phyloP scores from a whole-genome alignment of 208 protist species.

The Leishmania lainsoni region DNA sequence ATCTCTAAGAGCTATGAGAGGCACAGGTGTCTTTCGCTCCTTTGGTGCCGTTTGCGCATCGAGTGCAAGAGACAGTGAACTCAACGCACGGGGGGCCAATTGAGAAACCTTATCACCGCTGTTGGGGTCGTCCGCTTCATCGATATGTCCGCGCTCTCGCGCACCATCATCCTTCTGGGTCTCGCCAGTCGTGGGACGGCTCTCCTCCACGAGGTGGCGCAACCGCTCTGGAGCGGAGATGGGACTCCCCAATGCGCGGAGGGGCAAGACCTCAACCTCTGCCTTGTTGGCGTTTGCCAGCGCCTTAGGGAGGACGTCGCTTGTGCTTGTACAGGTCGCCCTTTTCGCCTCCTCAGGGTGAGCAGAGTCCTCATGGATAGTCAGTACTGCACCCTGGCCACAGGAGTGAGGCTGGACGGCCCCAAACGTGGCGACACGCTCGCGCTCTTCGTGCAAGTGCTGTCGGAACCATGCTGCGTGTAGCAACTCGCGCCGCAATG shows the following conservation, averaged over 20 bases:
- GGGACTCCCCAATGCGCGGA: no score
- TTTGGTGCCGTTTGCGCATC: neutral
- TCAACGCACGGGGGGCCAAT: neutral
- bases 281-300: neutral
- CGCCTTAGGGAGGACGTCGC: neutral
- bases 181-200: neutral
- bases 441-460: slow-evolving; percentile 14
- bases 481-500: slow-evolving; percentile 43
- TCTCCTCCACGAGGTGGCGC: slow-evolving; percentile 16
- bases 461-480: slow-evolving; percentile 42
- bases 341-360: neutral
- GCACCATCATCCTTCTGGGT: slow-evolving; percentile 3
- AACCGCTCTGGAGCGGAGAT: slow-evolving; percentile 10
- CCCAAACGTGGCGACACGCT: neutral
- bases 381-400: neutral
- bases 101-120: no score
- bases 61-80: neutral
- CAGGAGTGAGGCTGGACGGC: neutral
- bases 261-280: neutral
- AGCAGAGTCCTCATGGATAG: neutral
- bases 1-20: no score
- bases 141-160: slow-evolving; percentile 5
- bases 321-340: neutral
- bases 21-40: neutral
- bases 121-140: neutral